Evolutionary conservation across 345 rosid species (phyloP), one percentile per base, ranked within the genome.

Genomic region (Lenwebbia sp.): DNA sequence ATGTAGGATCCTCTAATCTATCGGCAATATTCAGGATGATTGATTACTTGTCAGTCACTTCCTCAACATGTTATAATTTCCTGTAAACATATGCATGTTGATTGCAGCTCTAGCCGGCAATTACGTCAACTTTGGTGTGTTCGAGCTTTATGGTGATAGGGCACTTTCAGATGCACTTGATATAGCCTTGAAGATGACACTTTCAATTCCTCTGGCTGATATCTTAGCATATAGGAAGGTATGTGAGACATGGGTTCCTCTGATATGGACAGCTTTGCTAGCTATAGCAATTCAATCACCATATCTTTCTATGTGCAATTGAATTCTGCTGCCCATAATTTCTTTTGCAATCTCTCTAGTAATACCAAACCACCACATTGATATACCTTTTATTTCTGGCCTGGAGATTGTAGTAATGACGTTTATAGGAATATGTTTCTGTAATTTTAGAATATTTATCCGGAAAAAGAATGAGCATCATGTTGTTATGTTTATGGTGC

Each of bases 101-200:
- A 88, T 93, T 86, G 88, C 96, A 98, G 99, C 98, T 86, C 94
- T 98, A 87, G 90, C 96, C 1, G 99, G 99, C 86, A 96, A 94
- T 87, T 96, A 96, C 88, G 96, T 95, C 88, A 98, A 98, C 88
- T 98, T 98, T 74, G 99, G 99, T 83, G 99, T 98, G 74, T 96
- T 98, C 89, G 99, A 96, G 90, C 93, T 98, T 26, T 98, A 98
- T 88, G 99, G 99, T 19, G 99, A 98, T 91, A 92, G 96, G 89
- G 99, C 99, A 58, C 98, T 98, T 55, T 90, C 98, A 26, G 98
- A 96, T 92, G 99, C 94, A 82, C 98, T 98, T 89, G 98, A 98
- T 87, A 91, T 96, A 82, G 92, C 96, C 82, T 88, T 98, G 86
- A 96, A 96, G 95, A 92, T 95, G 99, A 92, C 93, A 55, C 87